A percentile compares a stretch with the other conserved stretches of the same genome.
These are phyloP conservation scores for Penicillium sp. DNA, from an alignment of 2,329 filamentous ascomycete genomes.

Conservation along the genomic window DNA sequence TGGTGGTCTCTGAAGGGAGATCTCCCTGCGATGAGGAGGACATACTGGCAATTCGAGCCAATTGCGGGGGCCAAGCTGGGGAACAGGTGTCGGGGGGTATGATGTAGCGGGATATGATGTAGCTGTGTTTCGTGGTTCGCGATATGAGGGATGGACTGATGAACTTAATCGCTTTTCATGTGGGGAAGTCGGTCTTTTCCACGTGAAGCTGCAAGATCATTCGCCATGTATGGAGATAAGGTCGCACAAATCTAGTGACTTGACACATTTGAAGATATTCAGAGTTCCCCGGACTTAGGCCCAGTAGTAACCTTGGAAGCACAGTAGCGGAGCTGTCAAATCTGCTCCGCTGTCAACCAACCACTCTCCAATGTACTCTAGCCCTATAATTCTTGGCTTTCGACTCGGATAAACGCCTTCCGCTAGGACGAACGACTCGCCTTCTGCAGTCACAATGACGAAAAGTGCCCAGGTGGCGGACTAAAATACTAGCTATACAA, in stretches of 20 bases:
- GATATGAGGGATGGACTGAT: slow-evolving; percentile 6
- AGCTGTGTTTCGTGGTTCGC: not conserved
- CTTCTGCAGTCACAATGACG: not conserved
- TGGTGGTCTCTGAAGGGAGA: slow-evolving; percentile 11
- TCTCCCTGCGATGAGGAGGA: slow-evolving; percentile 21
- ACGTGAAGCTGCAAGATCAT: not conserved
- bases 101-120: not conserved
- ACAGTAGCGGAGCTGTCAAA: not conserved
- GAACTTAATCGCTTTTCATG: slow-evolving; percentile 23
- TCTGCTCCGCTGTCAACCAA: not conserved
- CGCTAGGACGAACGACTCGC: not conserved
- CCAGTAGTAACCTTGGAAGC: not conserved
- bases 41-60: slow-evolving; percentile 20
- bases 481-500: not conserved
- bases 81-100: not conserved
- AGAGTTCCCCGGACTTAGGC: not conserved
- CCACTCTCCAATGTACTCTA: not conserved
- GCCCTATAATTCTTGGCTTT: not conserved
- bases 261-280: not conserved
- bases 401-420: not conserved
- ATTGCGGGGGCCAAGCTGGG: slow-evolving; percentile 1
- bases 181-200: slow-evolving; percentile 6
- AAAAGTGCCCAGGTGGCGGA: slow-evolving; percentile 1
- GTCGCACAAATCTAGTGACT: not conserved
- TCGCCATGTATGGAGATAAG: not conserved